Conservation (phyloP, 148 eudicot species). For the Rhododendron simsii region DNA sequence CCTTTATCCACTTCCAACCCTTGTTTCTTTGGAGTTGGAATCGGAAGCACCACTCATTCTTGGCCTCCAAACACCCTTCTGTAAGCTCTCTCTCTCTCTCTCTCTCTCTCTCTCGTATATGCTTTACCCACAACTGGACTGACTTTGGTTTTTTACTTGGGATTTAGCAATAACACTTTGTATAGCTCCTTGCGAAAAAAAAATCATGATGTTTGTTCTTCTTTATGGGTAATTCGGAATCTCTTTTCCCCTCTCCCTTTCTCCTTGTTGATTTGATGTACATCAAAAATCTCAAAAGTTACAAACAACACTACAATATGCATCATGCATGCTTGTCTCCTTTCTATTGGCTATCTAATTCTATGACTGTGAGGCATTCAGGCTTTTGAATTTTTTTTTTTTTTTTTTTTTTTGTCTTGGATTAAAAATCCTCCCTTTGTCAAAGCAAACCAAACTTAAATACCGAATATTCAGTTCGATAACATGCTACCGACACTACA, state of each 20-base stretch:
- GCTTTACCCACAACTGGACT: constrained; percentile 5
- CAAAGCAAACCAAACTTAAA: background rate
- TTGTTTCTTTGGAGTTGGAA: constrained; percentile 38
- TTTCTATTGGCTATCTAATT: background rate
- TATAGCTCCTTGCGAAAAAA: constrained; percentile 1
- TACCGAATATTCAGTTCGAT: background rate
- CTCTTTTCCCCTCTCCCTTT: constrained; percentile 4
- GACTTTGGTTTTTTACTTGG: background rate
- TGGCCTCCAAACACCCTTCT: constrained; percentile 49
- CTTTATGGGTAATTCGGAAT: constrained; percentile 12
- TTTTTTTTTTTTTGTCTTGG: background rate
- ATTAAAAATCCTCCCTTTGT: background rate
- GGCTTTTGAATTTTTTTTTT: background rate
- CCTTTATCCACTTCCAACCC: constrained; percentile 25
- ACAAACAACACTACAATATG: background rate
- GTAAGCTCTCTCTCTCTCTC: constrained; percentile 34
- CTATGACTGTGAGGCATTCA: background rate
- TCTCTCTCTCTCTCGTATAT: constrained; percentile 1
- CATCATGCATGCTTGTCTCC: constrained; percentile 15
- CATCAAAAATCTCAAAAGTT: background rate
- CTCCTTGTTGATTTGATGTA: constrained; percentile 19
- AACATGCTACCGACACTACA: background rate
- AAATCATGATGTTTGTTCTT: background rate
- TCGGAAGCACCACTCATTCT: constrained; percentile 13
- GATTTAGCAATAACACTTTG: constrained; percentile 2